Evolutionary conservation across 768 basidiomycete genomes (phyloP), one percentile per base, ranked within the genome.

Genomic region (Mycena epipterygia): DNA sequence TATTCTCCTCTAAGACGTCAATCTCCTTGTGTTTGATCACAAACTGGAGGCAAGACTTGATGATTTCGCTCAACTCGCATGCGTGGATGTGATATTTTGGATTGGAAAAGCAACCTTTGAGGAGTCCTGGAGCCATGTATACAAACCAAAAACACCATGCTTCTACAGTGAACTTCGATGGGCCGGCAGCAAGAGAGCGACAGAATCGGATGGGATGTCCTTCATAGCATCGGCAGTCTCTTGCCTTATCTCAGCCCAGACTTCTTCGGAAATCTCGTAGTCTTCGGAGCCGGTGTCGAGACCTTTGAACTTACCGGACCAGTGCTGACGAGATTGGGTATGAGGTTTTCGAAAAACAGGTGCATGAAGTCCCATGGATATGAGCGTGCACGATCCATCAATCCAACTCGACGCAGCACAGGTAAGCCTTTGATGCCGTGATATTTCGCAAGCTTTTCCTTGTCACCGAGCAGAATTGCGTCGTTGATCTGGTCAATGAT

Each of bases 331-430:
- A 86, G 73, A 32, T 84, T 85, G 85, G 0, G 73, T 8, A 84
- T 65, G 2, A 83, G 64, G 67, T 88, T 88, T 65, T 87, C 85
- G 46, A 77, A 81, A 32, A 87, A 67, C 0, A 86, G 73, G 84
- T 89, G 87, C 83, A 88, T 86, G 68, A 81, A 82, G 58, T 87
- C 86, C 74, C 80, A 83, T 0, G 85, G 84, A 6, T 81, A 75
- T 0, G 79, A 79, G 25, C 58, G 11, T 14, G 83, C 76, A 72
- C 79, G 78, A 29, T 77, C 61, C 21, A 83, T 58, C 0, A 80
- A 82, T 0, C 68, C 53, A 1, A 84, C 77, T 0, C 64, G 27
- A 2, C 59, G 41, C 23, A 85, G 74, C 0, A 78, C 65, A 1
- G 83, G 74, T 9, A 72, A 23, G 25, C 76, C 77, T 25, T 79